Evolutionary conservation across 306 rosid species (phyloP).

Genomic region (Corylus americana): DNA sequence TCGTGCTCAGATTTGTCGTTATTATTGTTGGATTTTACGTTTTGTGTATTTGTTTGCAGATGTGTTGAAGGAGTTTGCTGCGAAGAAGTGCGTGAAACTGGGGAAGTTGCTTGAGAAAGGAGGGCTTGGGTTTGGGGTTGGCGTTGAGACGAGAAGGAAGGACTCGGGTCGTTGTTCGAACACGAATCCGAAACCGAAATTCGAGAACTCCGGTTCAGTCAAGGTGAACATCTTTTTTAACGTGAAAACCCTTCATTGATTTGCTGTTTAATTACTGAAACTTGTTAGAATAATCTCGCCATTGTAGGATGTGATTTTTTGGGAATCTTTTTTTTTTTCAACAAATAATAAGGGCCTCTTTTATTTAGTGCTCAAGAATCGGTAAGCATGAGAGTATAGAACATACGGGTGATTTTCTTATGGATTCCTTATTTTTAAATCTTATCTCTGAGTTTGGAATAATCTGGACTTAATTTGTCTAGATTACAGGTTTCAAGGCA

Average conservation of each 20-base stretch:
- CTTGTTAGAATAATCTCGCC: background rate
- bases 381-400: background rate
- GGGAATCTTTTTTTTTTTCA: conserved; percentile 24
- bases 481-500: conserved; percentile 17
- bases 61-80: conserved; percentile 90
- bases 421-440: background rate
- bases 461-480: conserved; percentile 5
- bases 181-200: conserved; percentile 30
- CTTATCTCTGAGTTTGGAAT: conserved; percentile 11
- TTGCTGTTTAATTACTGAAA: background rate
- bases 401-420: background rate
- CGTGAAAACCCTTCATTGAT: background rate
- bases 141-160: conserved; percentile 40
- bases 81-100: conserved; percentile 75
- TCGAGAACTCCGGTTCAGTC: conserved; percentile 15
- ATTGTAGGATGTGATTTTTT: background rate
- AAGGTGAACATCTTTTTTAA: conserved; percentile 41
- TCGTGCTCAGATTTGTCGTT: background rate
- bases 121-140: conserved; percentile 26
- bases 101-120: conserved; percentile 72
- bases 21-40: background rate
- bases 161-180: conserved; percentile 37
- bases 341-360: conserved; percentile 6
- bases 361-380: background rate
- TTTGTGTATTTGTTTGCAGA: conserved; percentile 38